phyloP scores from a whole-genome alignment of 345 rosid species.

The Kernera saxatilis region DNA sequence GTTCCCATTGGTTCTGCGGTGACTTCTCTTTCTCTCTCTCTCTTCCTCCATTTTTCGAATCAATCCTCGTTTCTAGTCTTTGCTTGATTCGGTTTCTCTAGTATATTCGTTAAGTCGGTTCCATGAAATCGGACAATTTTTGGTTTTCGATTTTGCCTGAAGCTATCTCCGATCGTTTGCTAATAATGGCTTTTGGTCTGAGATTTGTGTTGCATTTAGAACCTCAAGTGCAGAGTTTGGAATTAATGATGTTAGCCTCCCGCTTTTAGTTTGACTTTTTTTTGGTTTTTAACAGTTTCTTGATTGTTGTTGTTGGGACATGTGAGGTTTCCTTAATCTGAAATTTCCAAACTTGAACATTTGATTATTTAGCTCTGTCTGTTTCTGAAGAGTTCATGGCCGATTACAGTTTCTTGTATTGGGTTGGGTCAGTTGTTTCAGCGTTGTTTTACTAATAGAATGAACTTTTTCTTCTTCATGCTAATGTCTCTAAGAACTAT shows the following conservation, averaged over 20 bases:
- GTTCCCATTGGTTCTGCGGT: constrained; percentile 99
- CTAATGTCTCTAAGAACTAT: not conserved
- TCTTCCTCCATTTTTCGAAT: not conserved
- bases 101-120: not conserved
- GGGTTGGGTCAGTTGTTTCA: not conserved
- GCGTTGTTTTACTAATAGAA: not conserved
- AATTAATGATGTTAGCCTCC: not conserved
- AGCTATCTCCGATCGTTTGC: not conserved
- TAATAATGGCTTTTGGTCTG: not conserved
- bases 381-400: not conserved
- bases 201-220: not conserved
- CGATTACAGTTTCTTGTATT: not conserved
- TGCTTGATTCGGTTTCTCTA: not conserved
- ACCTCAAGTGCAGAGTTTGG: not conserved
- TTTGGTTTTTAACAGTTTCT: not conserved
- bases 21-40: not conserved
- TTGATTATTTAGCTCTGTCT: too few species aligned
- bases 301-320: not conserved
- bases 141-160: not conserved
- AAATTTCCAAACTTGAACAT: not conserved
- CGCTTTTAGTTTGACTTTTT: not conserved
- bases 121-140: not conserved
- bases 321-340: not conserved
- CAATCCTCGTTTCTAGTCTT: not conserved
- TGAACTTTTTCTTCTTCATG: not conserved